These are phyloP conservation scores for Bruguiera parviflora DNA, from an alignment of 345 rosid genomes.

Conservation along the genomic window DNA sequence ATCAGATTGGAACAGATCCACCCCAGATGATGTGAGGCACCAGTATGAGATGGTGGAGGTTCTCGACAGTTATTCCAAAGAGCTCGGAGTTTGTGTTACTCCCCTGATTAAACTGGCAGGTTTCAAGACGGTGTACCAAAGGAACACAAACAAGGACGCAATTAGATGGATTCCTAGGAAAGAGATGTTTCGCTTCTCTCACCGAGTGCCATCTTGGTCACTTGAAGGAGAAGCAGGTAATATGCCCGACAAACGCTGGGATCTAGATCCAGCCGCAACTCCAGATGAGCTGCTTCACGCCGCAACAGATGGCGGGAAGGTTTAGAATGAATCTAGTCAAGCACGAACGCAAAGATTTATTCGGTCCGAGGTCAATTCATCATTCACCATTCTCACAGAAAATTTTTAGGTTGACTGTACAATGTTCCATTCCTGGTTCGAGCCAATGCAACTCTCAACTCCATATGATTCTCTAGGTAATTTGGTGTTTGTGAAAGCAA, in stretches of 20 bases:
- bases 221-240: conserved; percentile 57
- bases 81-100: conserved; percentile 73
- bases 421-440: conserved; percentile 42
- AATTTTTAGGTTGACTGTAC: conserved; percentile 57
- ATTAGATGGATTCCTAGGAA: conserved; percentile 85
- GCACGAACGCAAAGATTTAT: conserved; percentile 23
- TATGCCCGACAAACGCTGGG: conserved; percentile 82
- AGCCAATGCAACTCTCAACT: conserved; percentile 31
- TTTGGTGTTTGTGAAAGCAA: conserved; percentile 25
- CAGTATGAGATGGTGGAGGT: conserved; percentile 97
- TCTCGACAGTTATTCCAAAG: conserved; percentile 84
- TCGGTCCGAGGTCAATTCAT: conserved; percentile 25
- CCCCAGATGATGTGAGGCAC: conserved; percentile 78
- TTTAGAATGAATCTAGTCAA: conserved; percentile 22
- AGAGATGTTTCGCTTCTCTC: conserved; percentile 90
- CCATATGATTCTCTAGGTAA: neutral
- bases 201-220: conserved; percentile 88
- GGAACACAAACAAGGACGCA: conserved; percentile 47
- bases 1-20: conserved; percentile 69
- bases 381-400: conserved; percentile 46
- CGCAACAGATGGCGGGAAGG: conserved; percentile 40
- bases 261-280: conserved; percentile 96
- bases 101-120: conserved; percentile 77
- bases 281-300: conserved; percentile 86
- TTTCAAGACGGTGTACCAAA: conserved; percentile 85